phyloP scores from a whole-genome alignment of 2,329 filamentous ascomycete species.

The Penicillium sp. region DNA sequence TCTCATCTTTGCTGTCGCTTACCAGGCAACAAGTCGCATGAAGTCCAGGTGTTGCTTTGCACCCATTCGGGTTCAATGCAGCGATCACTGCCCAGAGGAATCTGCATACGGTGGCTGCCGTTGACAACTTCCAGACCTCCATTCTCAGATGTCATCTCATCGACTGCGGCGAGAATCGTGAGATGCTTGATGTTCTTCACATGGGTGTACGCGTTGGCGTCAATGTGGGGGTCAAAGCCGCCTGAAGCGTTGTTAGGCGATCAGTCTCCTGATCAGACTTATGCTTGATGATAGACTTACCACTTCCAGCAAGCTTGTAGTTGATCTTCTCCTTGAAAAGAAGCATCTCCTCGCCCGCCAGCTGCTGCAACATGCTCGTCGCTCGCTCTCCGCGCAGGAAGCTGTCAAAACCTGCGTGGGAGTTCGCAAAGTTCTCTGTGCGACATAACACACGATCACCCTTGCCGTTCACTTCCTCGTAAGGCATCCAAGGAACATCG shows the following conservation, averaged over 20 bases:
- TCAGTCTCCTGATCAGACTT: background rate
- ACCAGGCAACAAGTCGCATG: conserved; percentile 37
- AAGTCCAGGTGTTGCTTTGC: conserved; percentile 33
- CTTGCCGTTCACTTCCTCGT: conserved; percentile 35
- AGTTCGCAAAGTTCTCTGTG: conserved; percentile 37
- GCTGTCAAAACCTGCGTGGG: conserved; percentile 33
- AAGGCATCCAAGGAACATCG: conserved; percentile 34
- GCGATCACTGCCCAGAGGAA: conserved; percentile 36
- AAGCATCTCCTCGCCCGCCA: conserved; percentile 41
- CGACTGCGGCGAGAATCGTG: conserved; percentile 42
- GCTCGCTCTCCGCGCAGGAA: conserved; percentile 38
- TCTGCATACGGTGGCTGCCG: conserved; percentile 38
- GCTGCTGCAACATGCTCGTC: conserved; percentile 29
- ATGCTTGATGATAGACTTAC: conserved; percentile 9
- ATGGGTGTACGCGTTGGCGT: conserved; percentile 45
- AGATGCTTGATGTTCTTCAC: conserved; percentile 44
- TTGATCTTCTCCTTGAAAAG: conserved; percentile 49
- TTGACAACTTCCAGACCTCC: conserved; percentile 44
- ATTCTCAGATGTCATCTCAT: conserved; percentile 37
- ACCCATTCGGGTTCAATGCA: conserved; percentile 40
- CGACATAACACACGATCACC: conserved; percentile 33
- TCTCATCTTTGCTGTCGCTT: conserved; percentile 2
- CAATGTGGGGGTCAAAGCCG: conserved; percentile 43
- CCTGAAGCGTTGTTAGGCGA: conserved; percentile 16
- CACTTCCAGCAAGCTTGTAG: conserved; percentile 44